Evolutionary conservation across 441 rosid species (phyloP).

Genomic region (Adansonia madagascariensis): DNA sequence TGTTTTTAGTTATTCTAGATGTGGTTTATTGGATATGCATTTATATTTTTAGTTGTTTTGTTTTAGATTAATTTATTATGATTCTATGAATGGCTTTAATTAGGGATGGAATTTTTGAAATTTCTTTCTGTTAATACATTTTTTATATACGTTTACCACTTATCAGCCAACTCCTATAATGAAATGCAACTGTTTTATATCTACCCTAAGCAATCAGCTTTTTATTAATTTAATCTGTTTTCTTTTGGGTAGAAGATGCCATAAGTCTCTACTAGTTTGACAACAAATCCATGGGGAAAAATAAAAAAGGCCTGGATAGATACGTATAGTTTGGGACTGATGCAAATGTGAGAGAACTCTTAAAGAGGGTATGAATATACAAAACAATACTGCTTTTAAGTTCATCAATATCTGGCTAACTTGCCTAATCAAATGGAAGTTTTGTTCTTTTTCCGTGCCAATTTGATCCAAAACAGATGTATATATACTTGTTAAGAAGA

Average conservation of each 20-base stretch:
- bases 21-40: no score
- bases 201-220: background rate
- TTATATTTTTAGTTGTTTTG: no score
- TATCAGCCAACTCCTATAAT: no score
- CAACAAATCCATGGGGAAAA: background rate
- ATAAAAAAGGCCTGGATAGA: background rate
- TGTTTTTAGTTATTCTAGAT: no score
- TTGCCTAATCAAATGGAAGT: conserved; percentile 19
- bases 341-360: background rate
- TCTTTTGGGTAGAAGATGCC: background rate
- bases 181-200: background rate
- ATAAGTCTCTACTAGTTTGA: background rate
- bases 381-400: background rate
- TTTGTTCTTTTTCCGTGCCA: background rate
- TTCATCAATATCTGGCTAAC: background rate
- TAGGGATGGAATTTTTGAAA: no score
- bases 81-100: no score
- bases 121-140: no score
- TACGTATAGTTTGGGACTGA: background rate
- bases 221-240: no score
- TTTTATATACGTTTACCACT: no score
- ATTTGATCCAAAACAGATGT: background rate
- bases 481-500: background rate
- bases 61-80: no score
- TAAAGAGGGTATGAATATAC: no score